Evolutionary conservation across 306 rosid species (phyloP).

Genomic region (Oxytropis ochrocephala): DNA sequence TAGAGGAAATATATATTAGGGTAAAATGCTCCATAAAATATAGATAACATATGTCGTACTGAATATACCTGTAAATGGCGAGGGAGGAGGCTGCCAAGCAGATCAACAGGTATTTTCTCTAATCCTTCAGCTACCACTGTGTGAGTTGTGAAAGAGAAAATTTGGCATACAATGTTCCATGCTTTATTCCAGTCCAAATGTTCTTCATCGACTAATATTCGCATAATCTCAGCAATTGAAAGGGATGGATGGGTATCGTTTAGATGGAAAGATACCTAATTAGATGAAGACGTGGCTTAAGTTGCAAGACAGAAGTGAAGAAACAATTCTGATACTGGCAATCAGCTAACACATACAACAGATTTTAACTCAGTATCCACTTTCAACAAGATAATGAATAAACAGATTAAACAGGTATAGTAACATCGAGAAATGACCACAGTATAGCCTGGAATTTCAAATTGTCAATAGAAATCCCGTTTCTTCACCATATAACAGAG

Average conservation of each 20-base stretch:
- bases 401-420: background rate
- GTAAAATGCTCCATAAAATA: constrained; percentile 11
- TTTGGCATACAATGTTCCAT: constrained; percentile 51
- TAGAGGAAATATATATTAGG: background rate
- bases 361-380: background rate
- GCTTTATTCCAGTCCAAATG: constrained; percentile 58
- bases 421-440: background rate
- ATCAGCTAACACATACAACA: constrained; percentile 3
- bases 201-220: constrained; percentile 65
- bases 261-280: constrained; percentile 66
- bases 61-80: constrained; percentile 63
- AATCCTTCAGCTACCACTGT: constrained; percentile 57
- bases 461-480: background rate
- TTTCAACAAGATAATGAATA: constrained; percentile 6
- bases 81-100: constrained; percentile 65
- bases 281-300: constrained; percentile 11
- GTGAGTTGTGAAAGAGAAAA: constrained; percentile 65
- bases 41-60: background rate
- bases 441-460: background rate
- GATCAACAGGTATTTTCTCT: constrained; percentile 66
- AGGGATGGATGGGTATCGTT: constrained; percentile 78
- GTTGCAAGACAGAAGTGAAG: constrained; percentile 10
- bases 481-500: background rate
- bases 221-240: constrained; percentile 64
- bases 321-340: constrained; percentile 5